Base-by-base conservation (phyloP, 148 eudicot genomes). In the Nepenthes mirabilis region DNA sequence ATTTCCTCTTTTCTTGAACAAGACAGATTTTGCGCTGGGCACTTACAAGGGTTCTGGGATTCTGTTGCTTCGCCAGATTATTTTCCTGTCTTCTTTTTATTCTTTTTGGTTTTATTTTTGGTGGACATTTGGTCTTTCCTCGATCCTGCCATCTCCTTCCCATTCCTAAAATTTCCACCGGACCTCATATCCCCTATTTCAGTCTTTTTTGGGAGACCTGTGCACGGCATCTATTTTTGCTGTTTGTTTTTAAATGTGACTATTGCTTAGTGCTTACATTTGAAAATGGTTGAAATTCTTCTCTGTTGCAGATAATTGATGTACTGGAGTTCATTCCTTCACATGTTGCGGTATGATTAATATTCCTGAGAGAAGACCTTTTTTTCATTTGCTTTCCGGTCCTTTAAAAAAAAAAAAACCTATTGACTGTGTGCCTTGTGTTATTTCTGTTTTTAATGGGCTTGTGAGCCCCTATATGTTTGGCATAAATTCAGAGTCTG, bases 271-370 rank as follows among this genome's bases (percentile, higher is more conserved):
- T 9, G 45, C 9, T 14, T 62, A 36, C 34, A 45, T 43, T 40
- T 9, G 53, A 37, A 63, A 63, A 33, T 63, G 58, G 57, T 65
- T 69, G 14, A 43, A 51, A 58, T 60, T 14, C 52, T 23, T 23
- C 11, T 57, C 48, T 34, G 55, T 73, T 67, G 87, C 91, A 93
- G 99, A 89, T 93, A 70, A 74, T 93, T 75, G 99, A 93, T 79
- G 99, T 93, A 54, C 78, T 93, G 69, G 89, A 84, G 69, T 86
- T 89, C 55, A 61, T 72, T 51, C 99, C 99, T 71, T 77, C 99
- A 48, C 99, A 93, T 77, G 89, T 93, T 23, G 96, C 81, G 89
- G 99, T 93, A 84, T 62, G 74, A 12, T 45, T 61, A 61, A 60
- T 66, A 60, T 33, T 53, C 52, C 43, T 36, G 61, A 34, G 40